Evolutionary conservation across 1,284 basidiomycete species (phyloP).

Genomic region (Phellopilus nigrolimitatus): DNA sequence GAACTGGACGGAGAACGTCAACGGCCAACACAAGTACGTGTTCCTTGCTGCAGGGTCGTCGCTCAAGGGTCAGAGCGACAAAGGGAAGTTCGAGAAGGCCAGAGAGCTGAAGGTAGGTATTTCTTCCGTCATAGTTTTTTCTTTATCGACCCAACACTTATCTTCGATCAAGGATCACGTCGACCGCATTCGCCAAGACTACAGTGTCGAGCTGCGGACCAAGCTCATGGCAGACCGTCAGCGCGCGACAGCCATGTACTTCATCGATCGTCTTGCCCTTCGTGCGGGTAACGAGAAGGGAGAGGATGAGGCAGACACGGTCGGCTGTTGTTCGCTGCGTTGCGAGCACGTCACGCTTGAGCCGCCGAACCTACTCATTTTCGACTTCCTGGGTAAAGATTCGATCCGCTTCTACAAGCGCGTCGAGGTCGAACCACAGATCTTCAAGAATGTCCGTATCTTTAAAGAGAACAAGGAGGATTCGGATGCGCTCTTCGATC

Average conservation of each 20-base stretch:
- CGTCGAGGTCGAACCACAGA: slow-evolving; percentile 80
- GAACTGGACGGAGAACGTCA: slow-evolving; percentile 95
- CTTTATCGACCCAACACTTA: slow-evolving; percentile 3
- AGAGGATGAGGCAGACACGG: slow-evolving; percentile 96
- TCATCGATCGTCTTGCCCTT: slow-evolving; percentile 92
- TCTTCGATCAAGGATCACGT: slow-evolving; percentile 68
- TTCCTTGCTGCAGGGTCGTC: slow-evolving; percentile 92
- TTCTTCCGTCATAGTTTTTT: not conserved
- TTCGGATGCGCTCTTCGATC: slow-evolving; percentile 90
- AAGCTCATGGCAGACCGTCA: slow-evolving; percentile 93
- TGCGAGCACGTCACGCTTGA: slow-evolving; percentile 92
- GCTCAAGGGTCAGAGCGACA: slow-evolving; percentile 94
- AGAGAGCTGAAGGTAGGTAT: slow-evolving; percentile 80
- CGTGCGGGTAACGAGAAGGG: slow-evolving; percentile 98
- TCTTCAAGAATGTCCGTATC: slow-evolving; percentile 87
- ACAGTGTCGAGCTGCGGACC: slow-evolving; percentile 76
- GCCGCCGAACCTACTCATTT: slow-evolving; percentile 79
- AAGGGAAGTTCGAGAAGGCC: slow-evolving; percentile 95
- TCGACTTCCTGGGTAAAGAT: slow-evolving; percentile 97
- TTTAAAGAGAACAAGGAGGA: slow-evolving; percentile 89
- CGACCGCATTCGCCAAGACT: slow-evolving; percentile 84
- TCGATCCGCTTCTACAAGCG: slow-evolving; percentile 94
- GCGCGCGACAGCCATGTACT: slow-evolving; percentile 94
- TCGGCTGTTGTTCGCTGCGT: slow-evolving; percentile 93
- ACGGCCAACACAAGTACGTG: slow-evolving; percentile 91